Evolutionary conservation across 352 stramenopile genomes (phyloP).

Genomic region (Pelagophyceae sp.): DNA sequence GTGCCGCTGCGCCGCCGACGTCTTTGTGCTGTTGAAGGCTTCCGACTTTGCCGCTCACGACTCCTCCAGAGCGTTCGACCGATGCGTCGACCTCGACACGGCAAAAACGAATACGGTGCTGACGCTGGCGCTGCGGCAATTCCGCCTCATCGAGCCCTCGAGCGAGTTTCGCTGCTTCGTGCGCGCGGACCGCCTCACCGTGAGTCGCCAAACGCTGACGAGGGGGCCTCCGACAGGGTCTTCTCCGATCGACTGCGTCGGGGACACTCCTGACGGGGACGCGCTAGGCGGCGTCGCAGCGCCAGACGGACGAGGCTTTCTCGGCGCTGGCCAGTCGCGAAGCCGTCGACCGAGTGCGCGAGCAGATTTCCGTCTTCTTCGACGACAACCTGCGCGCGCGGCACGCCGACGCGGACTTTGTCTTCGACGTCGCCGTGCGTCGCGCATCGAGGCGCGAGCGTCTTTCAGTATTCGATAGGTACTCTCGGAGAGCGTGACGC

Average conservation of each 20-base stretch:
- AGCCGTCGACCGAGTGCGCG: neutral
- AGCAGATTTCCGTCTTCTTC: neutral
- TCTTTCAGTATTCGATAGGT: too few species aligned
- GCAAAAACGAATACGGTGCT: neutral
- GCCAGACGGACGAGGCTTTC: neutral
- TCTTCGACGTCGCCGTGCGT: constrained; percentile 17
- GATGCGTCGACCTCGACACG: neutral
- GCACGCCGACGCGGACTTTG: neutral
- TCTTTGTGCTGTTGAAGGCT: constrained; percentile 11
- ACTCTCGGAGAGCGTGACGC: neutral
- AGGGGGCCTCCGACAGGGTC: too few species aligned
- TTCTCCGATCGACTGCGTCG: too few species aligned
- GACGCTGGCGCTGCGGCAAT: neutral
- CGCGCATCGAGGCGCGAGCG: too few species aligned
- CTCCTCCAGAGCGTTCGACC: neutral
- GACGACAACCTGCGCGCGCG: neutral
- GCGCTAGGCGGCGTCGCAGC: too few species aligned
- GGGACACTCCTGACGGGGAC: too few species aligned
- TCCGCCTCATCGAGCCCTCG: neutral
- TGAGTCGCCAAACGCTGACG: neutral
- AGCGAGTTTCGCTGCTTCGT: constrained; percentile 16
- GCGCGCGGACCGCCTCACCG: neutral
- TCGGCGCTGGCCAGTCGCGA: neutral
- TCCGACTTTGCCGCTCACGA: neutral
- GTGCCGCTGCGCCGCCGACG: neutral